phyloP scores from a whole-genome alignment of 495 filamentous ascomycete genomes.

The Aspergillus hancockii region DNA sequence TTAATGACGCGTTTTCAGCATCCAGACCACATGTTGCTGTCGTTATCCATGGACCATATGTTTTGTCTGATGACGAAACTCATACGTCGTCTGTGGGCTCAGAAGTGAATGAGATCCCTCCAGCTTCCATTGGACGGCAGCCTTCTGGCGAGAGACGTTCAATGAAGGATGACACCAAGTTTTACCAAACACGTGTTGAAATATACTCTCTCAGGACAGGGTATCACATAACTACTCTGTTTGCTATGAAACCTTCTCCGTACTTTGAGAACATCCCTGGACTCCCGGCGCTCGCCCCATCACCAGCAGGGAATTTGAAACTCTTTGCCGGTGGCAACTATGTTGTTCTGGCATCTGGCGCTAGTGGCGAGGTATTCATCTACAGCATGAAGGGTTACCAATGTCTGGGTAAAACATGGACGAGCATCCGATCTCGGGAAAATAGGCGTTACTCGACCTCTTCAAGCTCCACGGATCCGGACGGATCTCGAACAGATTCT shows the following conservation, averaged over 20 bases:
- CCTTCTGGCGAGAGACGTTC: constrained; percentile 27
- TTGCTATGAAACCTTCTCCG: constrained; percentile 54
- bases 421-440: constrained; percentile 63
- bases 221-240: constrained; percentile 65
- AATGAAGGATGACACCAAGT: constrained; percentile 42
- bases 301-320: constrained; percentile 68
- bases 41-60: constrained; percentile 70
- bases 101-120: constrained; percentile 38
- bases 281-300: constrained; percentile 51
- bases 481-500: constrained; percentile 52
- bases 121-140: constrained; percentile 26
- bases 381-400: constrained; percentile 68
- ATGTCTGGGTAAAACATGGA: constrained; percentile 87
- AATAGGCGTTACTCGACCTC: constrained; percentile 52
- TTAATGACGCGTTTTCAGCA: constrained; percentile 39
- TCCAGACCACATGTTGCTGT: constrained; percentile 69
- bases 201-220: constrained; percentile 76
- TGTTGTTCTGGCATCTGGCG: constrained; percentile 72
- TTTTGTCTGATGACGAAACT: constrained; percentile 41
- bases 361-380: constrained; percentile 82
- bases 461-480: constrained; percentile 55
- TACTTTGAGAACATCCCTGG: constrained; percentile 45
- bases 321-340: constrained; percentile 67
- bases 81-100: constrained; percentile 38
- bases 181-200: constrained; percentile 83